Evolutionary conservation across 202 grass and related monocot genomes (phyloP).

Genomic region (Panicum hallii): DNA sequence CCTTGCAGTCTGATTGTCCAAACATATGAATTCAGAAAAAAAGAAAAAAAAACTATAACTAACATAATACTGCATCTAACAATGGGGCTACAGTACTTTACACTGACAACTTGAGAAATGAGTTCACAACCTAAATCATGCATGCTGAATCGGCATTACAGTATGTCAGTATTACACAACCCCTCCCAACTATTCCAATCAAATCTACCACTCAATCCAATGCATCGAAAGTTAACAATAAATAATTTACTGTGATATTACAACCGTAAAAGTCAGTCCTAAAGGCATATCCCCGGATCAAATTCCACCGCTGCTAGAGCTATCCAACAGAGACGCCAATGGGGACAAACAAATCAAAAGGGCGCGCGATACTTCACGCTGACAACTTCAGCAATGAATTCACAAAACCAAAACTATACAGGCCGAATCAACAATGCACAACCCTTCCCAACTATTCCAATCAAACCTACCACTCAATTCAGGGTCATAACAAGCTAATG

Average conservation of each 20-base stretch:
- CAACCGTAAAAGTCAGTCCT: background rate
- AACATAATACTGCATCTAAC: background rate
- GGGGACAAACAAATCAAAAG: background rate
- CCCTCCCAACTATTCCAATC: background rate
- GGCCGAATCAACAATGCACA: background rate
- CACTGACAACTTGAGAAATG: background rate
- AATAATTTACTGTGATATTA: background rate
- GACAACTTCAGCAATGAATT: background rate
- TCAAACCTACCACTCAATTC: background rate
- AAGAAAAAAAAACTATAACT: background rate
- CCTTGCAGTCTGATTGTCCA: background rate
- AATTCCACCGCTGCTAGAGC: background rate
- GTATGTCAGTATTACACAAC: background rate
- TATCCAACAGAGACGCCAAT: background rate
- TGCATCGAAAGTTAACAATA: background rate
- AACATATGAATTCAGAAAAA: constrained; percentile 17
- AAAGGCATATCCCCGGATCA: background rate
- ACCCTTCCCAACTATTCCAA: background rate
- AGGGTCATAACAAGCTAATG: background rate
- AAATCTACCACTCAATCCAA: background rate
- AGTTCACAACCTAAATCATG: background rate
- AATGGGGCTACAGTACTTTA: background rate
- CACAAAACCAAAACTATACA: background rate
- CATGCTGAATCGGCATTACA: background rate
- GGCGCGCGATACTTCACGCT: background rate